Conservation (phyloP, 768 basidiomycete species). For the Collybiopsis confluens region DNA sequence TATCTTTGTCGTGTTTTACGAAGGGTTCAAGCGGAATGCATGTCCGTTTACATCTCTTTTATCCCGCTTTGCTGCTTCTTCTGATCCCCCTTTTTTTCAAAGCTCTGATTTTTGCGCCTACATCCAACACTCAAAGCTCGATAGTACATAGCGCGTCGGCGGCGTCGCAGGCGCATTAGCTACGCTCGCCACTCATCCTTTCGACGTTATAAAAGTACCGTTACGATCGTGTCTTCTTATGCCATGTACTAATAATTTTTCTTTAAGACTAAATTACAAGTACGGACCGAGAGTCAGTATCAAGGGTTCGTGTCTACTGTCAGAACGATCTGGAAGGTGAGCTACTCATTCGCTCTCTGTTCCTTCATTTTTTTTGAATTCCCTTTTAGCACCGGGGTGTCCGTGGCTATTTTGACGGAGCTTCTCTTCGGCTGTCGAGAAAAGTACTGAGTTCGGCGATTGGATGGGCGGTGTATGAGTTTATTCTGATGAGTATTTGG, state of each 20-base stretch:
- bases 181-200: constrained; percentile 84
- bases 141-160: constrained; percentile 62
- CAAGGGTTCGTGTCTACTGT: constrained; percentile 66
- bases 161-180: constrained; percentile 79
- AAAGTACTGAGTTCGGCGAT: constrained; percentile 89
- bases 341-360: constrained; percentile 16
- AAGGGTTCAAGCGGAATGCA: constrained; percentile 74
- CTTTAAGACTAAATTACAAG: constrained; percentile 88
- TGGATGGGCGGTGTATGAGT: constrained; percentile 90
- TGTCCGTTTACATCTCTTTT: constrained; percentile 35
- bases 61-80: too few species aligned
- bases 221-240: constrained; percentile 3
- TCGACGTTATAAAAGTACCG: constrained; percentile 86
- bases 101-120: constrained; percentile 39
- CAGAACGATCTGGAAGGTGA: constrained; percentile 63
- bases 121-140: constrained; percentile 42
- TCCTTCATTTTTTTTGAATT: too few species aligned
- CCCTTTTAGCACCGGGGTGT: constrained; percentile 70
- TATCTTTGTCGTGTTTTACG: constrained; percentile 84
- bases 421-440: constrained; percentile 74
- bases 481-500: constrained; percentile 58
- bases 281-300: constrained; percentile 74
- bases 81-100: constrained; percentile 7
- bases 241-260: neutral
- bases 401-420: constrained; percentile 81